Evolutionary conservation across 83 land plant species (phyloP), one percentile per base, ranked within the genome.

Genomic region (Diphasiastrum complanatum): DNA sequence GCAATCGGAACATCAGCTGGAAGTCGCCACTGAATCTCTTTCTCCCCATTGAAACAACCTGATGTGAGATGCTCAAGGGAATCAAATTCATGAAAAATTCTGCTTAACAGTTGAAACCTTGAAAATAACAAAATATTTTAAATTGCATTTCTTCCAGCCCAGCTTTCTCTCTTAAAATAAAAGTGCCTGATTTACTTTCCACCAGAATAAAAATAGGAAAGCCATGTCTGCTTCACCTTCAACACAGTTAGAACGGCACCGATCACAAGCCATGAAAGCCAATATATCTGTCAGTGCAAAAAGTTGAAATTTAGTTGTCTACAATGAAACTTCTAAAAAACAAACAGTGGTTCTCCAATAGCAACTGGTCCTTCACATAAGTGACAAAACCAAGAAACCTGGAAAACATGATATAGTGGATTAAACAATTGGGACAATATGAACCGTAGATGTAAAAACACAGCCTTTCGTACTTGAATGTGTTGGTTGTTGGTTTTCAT

Each of bases 1-100:
- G 83, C 27, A 87, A 75, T 41, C 92, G 56, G 66, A 84, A 87
- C 85, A 84, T 84, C 18, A 87, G 92, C 73, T 87, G 92, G 50
- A 81, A 87, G 43, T 87, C 89, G 1, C 90, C 78, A 24, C 92
- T 75, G 53, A 84, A 84, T 68, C 65, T 74, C 31, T 76, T 65
- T 47, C 92, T 76, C 2, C 92, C 92, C 89, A 81, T 84, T 14
- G 92, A 79, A 24, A 87, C 89, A 79, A 82, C 72, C 92, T 86
- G 68, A 14, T 41, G 35, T 14, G 1, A 55, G 11, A 38, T 11
- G 19, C 51, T 35, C 23, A 23, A 20, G 23, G n/a, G 33, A 10
- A 8, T 20, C 22, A 8, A 8, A 60, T n/a, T 20, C 14, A 37
- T 45, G 22, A 37, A 28, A 22, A 35, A 28, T 40, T 16, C n/a